A percentile compares a stretch with the other conserved stretches of the same genome.
These are phyloP conservation scores for Fraxinus dipetala DNA, from an alignment of 305 asterid species.

Conservation along the genomic window DNA sequence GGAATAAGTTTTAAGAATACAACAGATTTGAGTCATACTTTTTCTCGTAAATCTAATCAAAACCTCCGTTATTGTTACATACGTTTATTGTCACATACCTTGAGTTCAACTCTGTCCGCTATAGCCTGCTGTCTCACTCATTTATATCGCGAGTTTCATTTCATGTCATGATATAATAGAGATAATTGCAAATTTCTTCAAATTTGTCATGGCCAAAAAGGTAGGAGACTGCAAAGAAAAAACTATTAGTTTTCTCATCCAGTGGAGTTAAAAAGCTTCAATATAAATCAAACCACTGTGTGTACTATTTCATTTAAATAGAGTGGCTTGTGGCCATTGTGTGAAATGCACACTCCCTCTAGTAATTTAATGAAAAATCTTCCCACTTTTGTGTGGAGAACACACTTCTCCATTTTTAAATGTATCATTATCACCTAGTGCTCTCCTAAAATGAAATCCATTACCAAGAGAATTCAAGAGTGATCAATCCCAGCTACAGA, in stretches of 20 bases:
- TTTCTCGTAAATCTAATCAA: not conserved
- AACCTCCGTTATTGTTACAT: not conserved
- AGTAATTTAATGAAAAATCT: slow-evolving; percentile 3
- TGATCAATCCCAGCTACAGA: not conserved
- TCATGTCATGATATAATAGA: not conserved
- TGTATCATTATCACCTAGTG: not conserved
- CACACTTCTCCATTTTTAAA: slow-evolving; percentile 46
- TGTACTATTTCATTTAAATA: slow-evolving; percentile 16
- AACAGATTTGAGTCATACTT: not conserved
- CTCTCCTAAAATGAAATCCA: slow-evolving; percentile 26
- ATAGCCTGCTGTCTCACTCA: not conserved
- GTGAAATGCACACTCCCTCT: slow-evolving; percentile 37
- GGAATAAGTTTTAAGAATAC: not conserved
- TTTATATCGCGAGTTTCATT: not conserved
- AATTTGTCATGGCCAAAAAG: not conserved
- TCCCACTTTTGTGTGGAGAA: slow-evolving; percentile 33
- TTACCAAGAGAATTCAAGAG: not conserved
- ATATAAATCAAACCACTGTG: slow-evolving; percentile 15
- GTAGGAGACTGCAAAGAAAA: not conserved
- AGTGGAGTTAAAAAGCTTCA: slow-evolving; percentile 4
- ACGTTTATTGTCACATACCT: not conserved
- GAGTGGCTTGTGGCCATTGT: slow-evolving; percentile 22
- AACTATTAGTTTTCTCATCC: not conserved
- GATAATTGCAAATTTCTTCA: not conserved
- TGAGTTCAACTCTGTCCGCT: not conserved